Base-by-base conservation (phyloP, 148 eudicot species). In the Camellia sinensis region DNA sequence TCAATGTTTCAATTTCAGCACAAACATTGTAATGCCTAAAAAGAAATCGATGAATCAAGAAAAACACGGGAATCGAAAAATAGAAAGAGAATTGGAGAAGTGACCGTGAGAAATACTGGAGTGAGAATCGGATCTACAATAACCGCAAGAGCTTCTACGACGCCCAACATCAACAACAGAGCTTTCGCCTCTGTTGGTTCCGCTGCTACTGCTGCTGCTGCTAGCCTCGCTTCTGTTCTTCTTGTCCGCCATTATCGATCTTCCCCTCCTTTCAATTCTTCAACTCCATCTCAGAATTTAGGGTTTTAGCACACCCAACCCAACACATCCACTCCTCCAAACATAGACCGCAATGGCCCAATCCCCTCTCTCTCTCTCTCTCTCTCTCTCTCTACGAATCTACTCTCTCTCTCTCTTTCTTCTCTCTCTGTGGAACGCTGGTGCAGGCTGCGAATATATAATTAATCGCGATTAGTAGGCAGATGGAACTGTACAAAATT, bases 61-160 rank as follows among this genome's bases (percentile, higher is more conserved):
- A 22, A 48, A 8, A 50, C 2, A 56, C 29, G 18, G 17, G 15
- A 6, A 9, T 29, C 17, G 18, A 45, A 9, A 53, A 45, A 0
- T 13, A 9, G 67, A 72, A 60, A 29, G 37, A 29, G 37, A 29
- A 29, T 29, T 54, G 77, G 60, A 62, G 64, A 11, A 77, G 79
- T 67, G 50, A 93, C 99, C 99, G 68, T 96, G 92, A 84, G 94
- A 79, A n/a, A 91, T 80, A 78, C 99, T 94, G 70, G 97, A 76
- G 11, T 67, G 84, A 45, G 78, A 74, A 63, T 88, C 91, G 80
- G 97, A 94, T 92, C 85, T 92, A 71, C 99, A 96, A 78, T 96
- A 96, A 18, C 98, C 98, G 53, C 99, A 96, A 40, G 94, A 78
- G 83, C 87, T 90, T 46, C 89, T 87, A 29, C 90, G 94, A 63